Base-by-base conservation (phyloP, 345 rosid species). In the Linum lewisii region DNA sequence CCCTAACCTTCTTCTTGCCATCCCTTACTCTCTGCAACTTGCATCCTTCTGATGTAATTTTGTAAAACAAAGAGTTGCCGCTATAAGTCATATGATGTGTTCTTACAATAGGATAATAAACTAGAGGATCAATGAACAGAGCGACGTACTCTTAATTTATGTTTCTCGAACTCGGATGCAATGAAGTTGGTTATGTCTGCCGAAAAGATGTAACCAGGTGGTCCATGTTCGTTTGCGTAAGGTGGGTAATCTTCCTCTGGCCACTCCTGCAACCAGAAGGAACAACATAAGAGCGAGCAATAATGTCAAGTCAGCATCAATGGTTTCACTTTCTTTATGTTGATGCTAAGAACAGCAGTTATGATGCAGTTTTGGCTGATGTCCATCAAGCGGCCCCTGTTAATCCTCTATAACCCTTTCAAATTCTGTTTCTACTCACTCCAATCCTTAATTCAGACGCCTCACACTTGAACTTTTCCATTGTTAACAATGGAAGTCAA, bases 201-300 rank as follows among this genome's bases (percentile, higher is more conserved):
- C 20, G 97, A 86, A 44, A 86, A 63, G 54, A 92, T 76, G 66
- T n/a, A n/a, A n/a, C n/a, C n/a, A n/a, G n/a, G n/a, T n/a, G 88
- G 88, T 63, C 95, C 97, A 0, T 97, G 98, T 21, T 97, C 98
- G 60, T 88, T 92, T 24, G 98, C 98, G 44, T 88, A 88, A 18
- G 90, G 97, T 8, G 98, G 98, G 70, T 92, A 86, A 64, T 80
- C 98, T 81, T 88, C 96, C 78, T 84, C 95, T 18, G 92, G 88
- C 96, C 97, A 92, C 65, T 92, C 98, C 97, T 92, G 75, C 51
- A 70, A 72, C n/a, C 51, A 15, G 9, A 8, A n/a, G n/a, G n/a
- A n/a, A n/a, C n/a, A n/a, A n/a, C n/a, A n/a, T n/a, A n/a, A n/a
- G n/a, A n/a, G n/a, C n/a, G n/a, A n/a, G n/a, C n/a, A n/a, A n/a